Conservation (phyloP, 208 protist species). For the Trypanosoma grayi region DNA sequence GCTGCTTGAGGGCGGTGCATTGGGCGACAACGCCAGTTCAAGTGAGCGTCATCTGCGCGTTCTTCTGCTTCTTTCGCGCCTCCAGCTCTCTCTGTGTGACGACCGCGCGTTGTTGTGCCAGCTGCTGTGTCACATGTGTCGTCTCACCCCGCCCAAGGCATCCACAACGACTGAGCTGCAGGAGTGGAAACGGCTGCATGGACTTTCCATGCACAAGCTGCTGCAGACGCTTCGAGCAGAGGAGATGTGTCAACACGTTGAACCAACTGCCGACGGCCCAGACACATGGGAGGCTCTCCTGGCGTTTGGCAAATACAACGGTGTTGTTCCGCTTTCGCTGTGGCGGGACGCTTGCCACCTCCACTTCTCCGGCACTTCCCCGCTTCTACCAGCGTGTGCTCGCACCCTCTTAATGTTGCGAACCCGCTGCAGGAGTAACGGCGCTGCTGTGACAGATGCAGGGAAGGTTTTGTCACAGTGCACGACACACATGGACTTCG, state of each 20-base stretch:
- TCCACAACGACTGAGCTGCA: background rate
- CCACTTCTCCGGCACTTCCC: conserved; percentile 1
- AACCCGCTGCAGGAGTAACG: conserved; percentile 2
- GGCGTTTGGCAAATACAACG: conserved; percentile 31
- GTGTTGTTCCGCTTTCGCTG: conserved; percentile 32
- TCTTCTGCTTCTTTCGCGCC: conserved; percentile 46
- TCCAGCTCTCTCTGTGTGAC: conserved; percentile 27
- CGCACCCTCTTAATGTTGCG: conserved; percentile 8
- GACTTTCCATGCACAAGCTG: conserved; percentile 33
- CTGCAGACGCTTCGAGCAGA: conserved; percentile 19
- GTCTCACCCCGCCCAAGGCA: background rate
- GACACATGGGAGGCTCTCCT: conserved; percentile 41
- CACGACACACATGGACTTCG: conserved; percentile 9
- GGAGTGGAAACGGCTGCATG: conserved; percentile 68
- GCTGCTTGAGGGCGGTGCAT: conserved; percentile 16
- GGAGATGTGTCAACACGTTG: conserved; percentile 18
- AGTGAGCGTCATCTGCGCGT: conserved; percentile 23
- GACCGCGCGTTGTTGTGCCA: background rate
- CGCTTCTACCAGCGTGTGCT: background rate
- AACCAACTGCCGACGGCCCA: too few species aligned
- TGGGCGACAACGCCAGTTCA: background rate
- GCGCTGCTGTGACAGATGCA: background rate
- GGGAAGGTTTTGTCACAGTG: background rate
- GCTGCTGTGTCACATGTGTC: conserved; percentile 9
- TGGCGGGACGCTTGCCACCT: conserved; percentile 39